Evolutionary conservation across 2,329 filamentous ascomycete species (phyloP).

Genomic region (Phyllosticta ampelicida): DNA sequence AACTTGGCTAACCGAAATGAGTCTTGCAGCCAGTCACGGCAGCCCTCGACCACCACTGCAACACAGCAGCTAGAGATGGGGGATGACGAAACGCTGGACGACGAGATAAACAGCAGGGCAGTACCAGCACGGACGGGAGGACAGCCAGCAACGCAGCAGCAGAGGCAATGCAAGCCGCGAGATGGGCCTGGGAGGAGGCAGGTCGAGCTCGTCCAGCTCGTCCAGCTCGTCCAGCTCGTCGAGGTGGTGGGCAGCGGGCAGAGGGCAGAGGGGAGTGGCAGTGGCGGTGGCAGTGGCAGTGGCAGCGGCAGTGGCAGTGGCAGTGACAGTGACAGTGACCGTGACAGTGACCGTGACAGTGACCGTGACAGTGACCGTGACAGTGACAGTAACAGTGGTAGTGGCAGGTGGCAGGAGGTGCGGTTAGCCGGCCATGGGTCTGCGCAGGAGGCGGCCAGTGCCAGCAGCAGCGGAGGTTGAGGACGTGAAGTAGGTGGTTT

Average conservation of each 20-base stretch:
- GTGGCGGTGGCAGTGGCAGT: background rate
- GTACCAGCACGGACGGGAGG: too few relatives aligned
- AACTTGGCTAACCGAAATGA: conserved; percentile 11
- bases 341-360: too few relatives aligned
- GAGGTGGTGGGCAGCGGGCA: too few relatives aligned
- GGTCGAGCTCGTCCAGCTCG: too few relatives aligned
- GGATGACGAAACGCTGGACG: conserved; percentile 6
- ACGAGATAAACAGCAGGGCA: too few relatives aligned
- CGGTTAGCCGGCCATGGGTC: background rate
- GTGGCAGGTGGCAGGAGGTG: background rate
- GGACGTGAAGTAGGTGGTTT: background rate
- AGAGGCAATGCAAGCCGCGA: too few relatives aligned
- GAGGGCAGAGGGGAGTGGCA: too few relatives aligned
- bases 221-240: too few relatives aligned
- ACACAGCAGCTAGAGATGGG: background rate
- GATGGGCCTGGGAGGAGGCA: too few relatives aligned
- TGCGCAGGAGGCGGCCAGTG: background rate
- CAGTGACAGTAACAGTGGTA: background rate
- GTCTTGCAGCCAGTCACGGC: conserved; percentile 11
- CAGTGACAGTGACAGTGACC: background rate
- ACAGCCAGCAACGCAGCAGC: too few relatives aligned
- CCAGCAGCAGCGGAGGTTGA: too few relatives aligned
- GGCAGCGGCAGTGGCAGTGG: background rate
- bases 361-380: background rate
- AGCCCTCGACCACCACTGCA: background rate